Base-by-base conservation (phyloP, 306 rosid genomes). In the Phaseolus lunatus region DNA sequence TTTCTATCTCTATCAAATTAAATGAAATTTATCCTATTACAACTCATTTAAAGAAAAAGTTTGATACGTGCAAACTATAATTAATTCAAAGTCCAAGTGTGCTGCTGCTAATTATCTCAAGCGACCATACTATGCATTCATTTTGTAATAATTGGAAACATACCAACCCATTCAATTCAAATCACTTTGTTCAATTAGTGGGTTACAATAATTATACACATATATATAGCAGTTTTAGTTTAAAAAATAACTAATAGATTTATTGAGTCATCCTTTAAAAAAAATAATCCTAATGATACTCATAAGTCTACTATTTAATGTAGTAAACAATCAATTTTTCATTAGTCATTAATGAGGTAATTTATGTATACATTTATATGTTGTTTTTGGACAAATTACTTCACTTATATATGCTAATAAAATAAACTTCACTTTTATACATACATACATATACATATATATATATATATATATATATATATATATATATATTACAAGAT, bases 131-230 rank as follows among this genome's bases (percentile, higher is more conserved):
- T 48, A 62, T 11, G 24, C 52, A 18, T 75, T 43, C 47, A 59
- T 61, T 74, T 71, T 53, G 5, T 33, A 52, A 49, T 19, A 71
- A 50, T 50, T 53, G 31, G 24, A 70, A 70, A 31, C 12, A 27
- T 48, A 18, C 29, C 43, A 27, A n/a, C 47, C 33, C 20, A 18
- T 71, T 15, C 18, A 18, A 12, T 12, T 22, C 13, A 37, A 37
- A 35, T 15, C 22, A 35, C 22, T 37, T 52, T 53, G 18, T 41
- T 23, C 26, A 54, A 23, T 33, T 13, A 71, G 50, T 59, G 69
- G 70, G 56, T 9, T 26, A 18, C 31, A 43, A 43, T 57, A 26
- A 43, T 56, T 7, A 2, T 52, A 9, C 27, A 9, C 27, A 13
- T 56, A 14, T 33, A 5, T 24, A 16, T 3, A 68, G 15, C 29